Conservation (phyloP, 2,329 filamentous ascomycete species). For the Exophiala aquamarina region DNA sequence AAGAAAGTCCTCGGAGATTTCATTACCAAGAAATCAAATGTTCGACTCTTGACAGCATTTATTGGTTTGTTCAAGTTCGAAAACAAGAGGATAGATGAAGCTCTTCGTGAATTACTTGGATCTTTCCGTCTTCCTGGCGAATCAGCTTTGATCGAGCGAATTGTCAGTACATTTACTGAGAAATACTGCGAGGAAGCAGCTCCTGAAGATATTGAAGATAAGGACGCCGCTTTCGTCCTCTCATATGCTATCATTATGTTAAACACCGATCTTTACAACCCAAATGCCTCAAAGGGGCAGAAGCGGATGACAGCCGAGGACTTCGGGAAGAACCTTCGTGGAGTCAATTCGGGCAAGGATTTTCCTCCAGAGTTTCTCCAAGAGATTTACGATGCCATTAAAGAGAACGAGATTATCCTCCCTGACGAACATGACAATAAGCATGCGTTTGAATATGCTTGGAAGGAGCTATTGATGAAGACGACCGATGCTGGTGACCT, state of each 20-base stretch:
- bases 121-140: slow-evolving; percentile 93
- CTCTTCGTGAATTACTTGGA: slow-evolving; percentile 80
- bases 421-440: slow-evolving; percentile 97
- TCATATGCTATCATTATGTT: slow-evolving; percentile 97
- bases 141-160: slow-evolving; percentile 87
- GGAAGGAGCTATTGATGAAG: slow-evolving; percentile 90
- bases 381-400: slow-evolving; percentile 87
- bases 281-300: slow-evolving; percentile 71
- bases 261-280: slow-evolving; percentile 96
- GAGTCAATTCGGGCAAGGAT: slow-evolving; percentile 81
- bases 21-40: slow-evolving; percentile 86
- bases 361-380: slow-evolving; percentile 82
- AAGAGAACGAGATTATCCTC: slow-evolving; percentile 89
- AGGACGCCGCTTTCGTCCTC: slow-evolving; percentile 84
- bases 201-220: slow-evolving; percentile 74
- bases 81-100: slow-evolving; percentile 85
- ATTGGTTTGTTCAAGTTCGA: slow-evolving; percentile 85
- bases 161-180: slow-evolving; percentile 82
- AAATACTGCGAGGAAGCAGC: slow-evolving; percentile 73
- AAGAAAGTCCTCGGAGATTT: slow-evolving; percentile 92
- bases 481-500: slow-evolving; percentile 73
- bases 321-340: slow-evolving; percentile 85
- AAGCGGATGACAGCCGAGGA: slow-evolving; percentile 82
- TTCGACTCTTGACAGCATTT: slow-evolving; percentile 79
- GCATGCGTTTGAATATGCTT: slow-evolving; percentile 94